These are phyloP conservation scores for Acacia crassicarpa DNA, from an alignment of 306 rosid genomes.

Conservation along the genomic window DNA sequence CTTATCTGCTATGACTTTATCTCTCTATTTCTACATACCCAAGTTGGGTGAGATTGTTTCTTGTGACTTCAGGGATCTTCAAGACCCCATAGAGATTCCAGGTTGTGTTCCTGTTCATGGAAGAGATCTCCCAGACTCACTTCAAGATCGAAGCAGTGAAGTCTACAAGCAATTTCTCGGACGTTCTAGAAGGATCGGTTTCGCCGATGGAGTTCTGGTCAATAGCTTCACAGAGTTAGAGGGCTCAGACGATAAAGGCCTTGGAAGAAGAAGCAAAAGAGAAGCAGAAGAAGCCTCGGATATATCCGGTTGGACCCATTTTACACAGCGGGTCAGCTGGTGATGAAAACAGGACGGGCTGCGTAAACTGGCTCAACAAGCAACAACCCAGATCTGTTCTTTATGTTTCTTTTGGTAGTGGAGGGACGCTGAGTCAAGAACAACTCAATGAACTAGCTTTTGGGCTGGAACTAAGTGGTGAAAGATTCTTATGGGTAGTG, in stretches of 20 bases:
- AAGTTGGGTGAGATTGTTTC: neutral
- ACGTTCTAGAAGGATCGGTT: neutral
- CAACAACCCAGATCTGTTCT: neutral
- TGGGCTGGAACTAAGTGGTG: conserved; percentile 14
- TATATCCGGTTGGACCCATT: conserved; percentile 44
- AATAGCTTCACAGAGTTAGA: neutral
- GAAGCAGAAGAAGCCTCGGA: neutral
- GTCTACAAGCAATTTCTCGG: neutral
- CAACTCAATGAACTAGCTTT: conserved; percentile 23
- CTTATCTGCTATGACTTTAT: neutral
- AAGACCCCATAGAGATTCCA: neutral
- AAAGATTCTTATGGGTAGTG: conserved; percentile 15
- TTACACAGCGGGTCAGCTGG: neutral
- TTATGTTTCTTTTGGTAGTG: conserved; percentile 20
- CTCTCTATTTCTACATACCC: neutral
- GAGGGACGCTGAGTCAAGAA: neutral
- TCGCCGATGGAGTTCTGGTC: neutral
- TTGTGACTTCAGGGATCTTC: neutral
- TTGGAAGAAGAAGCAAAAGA: neutral
- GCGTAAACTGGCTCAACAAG: neutral
- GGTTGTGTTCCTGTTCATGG: neutral
- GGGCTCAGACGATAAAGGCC: neutral
- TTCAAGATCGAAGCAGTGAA: neutral
- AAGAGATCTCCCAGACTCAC: neutral
- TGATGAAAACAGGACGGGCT: neutral